Base-by-base conservation (phyloP, 805 yeast species). In the Metschnikowia kofuensis region DNA sequence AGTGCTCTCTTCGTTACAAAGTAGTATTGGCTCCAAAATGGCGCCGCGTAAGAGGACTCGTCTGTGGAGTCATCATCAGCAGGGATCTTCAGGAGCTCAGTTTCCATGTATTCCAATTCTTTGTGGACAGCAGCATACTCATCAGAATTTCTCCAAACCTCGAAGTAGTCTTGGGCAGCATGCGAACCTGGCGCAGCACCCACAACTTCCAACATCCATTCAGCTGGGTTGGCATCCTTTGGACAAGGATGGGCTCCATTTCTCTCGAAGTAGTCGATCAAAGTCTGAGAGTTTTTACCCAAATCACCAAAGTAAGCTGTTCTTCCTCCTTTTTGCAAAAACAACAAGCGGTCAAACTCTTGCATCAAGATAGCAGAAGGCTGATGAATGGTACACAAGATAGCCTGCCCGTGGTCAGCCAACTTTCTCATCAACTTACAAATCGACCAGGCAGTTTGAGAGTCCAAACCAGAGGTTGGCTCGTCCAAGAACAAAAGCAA, bases 171-270 rank as follows among this genome's bases (percentile, higher is more conserved):
- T 66, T 83, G 87, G 42, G 74, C 74, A 15, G 89, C 87, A 57
- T 81, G 84, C 34, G 88, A 80, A 45, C 89, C 90, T 7, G 90
- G 90, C 34, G 90, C 89, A 46, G 90, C 90, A 60, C 91, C 90
- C 59, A 85, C 85, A 54, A 84, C 87, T 53, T 86, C 86, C 67
- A 89, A 74, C 96, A 89, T 89, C 94, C 95, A 89, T 70, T 61
- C 61, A 6, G 62, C 60, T 5, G 60, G 60, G 42, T 57, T 57
- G 10, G 60, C 60, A 16, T 55, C 57, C 21, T 48, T 46, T 7
- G 60, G 60, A 71, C 94, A 87, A 45, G 77, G 74, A 51, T 83
- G 78, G 37, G 91, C 89, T 34, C 96, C 87, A 62, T 84, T 68
- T 56, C 76, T 76, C 68, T 86, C 91, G 60, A 86, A 86, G 65